Conservation (phyloP, 176 grass and related monocot species). For the Lolium multiflorum region DNA sequence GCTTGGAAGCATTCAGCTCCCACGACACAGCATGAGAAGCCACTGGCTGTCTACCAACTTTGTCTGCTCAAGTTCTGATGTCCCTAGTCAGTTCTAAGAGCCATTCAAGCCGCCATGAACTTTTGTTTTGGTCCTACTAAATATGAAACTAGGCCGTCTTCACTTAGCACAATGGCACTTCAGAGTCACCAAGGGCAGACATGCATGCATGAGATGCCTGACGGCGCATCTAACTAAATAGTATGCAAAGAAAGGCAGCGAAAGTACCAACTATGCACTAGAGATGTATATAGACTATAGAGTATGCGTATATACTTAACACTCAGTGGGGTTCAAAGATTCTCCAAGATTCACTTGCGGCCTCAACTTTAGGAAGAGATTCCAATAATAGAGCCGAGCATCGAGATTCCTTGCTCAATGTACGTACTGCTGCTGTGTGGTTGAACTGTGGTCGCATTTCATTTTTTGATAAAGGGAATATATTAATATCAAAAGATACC, state of each 20-base stretch:
- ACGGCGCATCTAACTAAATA: background rate
- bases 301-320: background rate
- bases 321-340: background rate
- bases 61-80: constrained; percentile 25
- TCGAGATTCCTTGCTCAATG: constrained; percentile 28
- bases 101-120: constrained; percentile 4
- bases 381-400: background rate
- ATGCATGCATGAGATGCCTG: background rate
- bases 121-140: constrained; percentile 12
- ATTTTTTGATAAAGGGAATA: too few species aligned
- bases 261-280: constrained; percentile 20
- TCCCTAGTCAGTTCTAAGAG: constrained; percentile 11
- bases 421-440: background rate
- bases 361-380: constrained; percentile 15
- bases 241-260: background rate
- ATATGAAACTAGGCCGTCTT: background rate
- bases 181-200: background rate
- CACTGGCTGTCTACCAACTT: background rate
- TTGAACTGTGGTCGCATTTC: background rate
- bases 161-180: background rate
- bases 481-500: too few species aligned
- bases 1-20: constrained; percentile 7
- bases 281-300: background rate
- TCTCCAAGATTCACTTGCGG: constrained; percentile 38
- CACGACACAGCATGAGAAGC: constrained; percentile 15